Evolutionary conservation across 2,329 filamentous ascomycete species (phyloP).

Genomic region (Lasiodiplodia theobromae): DNA sequence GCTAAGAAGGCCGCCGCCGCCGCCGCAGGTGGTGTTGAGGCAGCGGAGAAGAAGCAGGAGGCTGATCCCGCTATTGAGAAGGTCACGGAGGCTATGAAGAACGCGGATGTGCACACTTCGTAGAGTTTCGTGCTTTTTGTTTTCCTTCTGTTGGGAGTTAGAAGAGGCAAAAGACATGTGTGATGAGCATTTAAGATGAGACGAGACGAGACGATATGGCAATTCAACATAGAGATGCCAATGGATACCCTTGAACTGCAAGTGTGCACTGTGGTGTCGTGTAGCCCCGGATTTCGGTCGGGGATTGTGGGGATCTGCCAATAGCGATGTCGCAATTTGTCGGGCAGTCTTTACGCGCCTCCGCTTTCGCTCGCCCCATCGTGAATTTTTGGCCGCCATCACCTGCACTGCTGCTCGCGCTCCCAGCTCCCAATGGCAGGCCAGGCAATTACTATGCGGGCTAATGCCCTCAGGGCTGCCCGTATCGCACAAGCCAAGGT

Average conservation of each 20-base stretch:
- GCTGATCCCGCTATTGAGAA: conserved; percentile 30
- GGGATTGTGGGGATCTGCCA: conserved; percentile 21
- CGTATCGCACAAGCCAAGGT: conserved; percentile 44
- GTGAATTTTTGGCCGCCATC: conserved; percentile 28
- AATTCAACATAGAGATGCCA: conserved; percentile 27
- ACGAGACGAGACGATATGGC: conserved; percentile 17
- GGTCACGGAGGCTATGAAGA: conserved; percentile 29
- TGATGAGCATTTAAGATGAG: conserved; percentile 17
- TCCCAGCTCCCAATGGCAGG: conserved; percentile 28
- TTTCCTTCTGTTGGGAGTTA: neutral
- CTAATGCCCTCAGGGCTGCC: conserved; percentile 42
- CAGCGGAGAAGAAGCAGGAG: conserved; percentile 30
- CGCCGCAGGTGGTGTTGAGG: conserved; percentile 47
- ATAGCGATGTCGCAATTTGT: conserved; percentile 23
- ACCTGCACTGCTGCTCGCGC: conserved; percentile 17
- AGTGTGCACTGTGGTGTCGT: conserved; percentile 25
- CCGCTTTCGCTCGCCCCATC: conserved; percentile 28
- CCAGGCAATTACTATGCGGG: conserved; percentile 41
- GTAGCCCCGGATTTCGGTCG: conserved; percentile 13
- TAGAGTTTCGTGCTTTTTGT: conserved; percentile 4
- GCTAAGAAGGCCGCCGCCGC: conserved; percentile 56
- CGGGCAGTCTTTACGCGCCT: conserved; percentile 7
- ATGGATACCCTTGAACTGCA: conserved; percentile 24
- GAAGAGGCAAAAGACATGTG: neutral
- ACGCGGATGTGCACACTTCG: conserved; percentile 30